Conservation (phyloP, 768 basidiomycete species). For the Coprinopsis marcescibilis region DNA sequence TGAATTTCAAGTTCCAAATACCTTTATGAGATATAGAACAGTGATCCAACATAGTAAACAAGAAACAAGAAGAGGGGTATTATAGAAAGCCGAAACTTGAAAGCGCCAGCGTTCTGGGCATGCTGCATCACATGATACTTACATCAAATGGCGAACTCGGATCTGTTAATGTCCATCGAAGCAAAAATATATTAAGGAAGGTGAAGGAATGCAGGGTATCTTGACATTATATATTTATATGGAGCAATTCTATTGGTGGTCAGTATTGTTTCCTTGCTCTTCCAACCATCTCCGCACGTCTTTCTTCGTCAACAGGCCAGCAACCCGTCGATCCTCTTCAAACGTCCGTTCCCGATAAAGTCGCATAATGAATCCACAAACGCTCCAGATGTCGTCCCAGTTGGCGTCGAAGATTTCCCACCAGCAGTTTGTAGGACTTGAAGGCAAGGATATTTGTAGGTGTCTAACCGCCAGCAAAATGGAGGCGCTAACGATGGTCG, state of each 20-base stretch:
- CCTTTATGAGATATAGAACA: conserved; percentile 95
- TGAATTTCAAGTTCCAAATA: conserved; percentile 20
- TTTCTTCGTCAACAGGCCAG: conserved; percentile 67
- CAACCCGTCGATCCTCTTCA: conserved; percentile 36
- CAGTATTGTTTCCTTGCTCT: conserved; percentile 24
- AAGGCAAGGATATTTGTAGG: conserved; percentile 69
- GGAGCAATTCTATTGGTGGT: no score
- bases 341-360: conserved; percentile 59
- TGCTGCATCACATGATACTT: neutral
- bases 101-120: neutral
- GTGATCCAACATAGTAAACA: conserved; percentile 75
- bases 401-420: conserved; percentile 91
- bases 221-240: no score
- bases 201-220: conserved; percentile 3
- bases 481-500: conserved; percentile 84
- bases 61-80: neutral
- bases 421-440: conserved; percentile 71
- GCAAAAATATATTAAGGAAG: neutral
- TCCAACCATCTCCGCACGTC: conserved; percentile 83
- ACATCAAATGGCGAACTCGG: no score
- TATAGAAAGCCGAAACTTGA: neutral
- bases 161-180: no score
- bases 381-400: conserved; percentile 83
- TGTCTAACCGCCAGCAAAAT: conserved; percentile 79
- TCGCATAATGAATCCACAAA: conserved; percentile 80